phyloP scores from a whole-genome alignment of 805 yeast species.

The Starmerella bombi region DNA sequence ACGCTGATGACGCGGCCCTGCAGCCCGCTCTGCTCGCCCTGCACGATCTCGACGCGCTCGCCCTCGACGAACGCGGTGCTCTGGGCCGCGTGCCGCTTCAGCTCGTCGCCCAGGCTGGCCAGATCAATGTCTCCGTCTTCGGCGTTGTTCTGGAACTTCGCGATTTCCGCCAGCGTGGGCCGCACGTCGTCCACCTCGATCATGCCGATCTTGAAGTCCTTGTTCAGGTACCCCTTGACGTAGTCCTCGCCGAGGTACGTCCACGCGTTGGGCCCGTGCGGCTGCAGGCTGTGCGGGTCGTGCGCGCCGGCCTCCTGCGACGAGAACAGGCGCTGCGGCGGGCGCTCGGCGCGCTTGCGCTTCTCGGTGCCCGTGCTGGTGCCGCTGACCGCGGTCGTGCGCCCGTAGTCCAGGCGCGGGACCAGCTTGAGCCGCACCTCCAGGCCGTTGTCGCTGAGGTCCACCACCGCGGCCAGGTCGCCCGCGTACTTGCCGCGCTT shows the following conservation, averaged over 20 bases:
- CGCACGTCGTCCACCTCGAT: constrained; percentile 66
- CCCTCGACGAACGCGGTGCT: constrained; percentile 73
- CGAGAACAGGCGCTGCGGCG: constrained; percentile 74
- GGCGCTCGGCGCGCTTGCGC: constrained; percentile 47
- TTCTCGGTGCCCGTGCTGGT: constrained; percentile 39
- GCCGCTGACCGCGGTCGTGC: constrained; percentile 28
- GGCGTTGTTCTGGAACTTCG: constrained; percentile 50
- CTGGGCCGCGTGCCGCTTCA: constrained; percentile 45
- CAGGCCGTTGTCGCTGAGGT: constrained; percentile 84
- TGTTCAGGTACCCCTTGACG: constrained; percentile 72
- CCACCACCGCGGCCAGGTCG: constrained; percentile 86
- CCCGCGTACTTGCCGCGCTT: constrained; percentile 85
- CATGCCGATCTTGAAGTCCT: constrained; percentile 72
- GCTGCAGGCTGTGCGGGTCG: constrained; percentile 56
- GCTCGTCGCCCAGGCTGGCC: constrained; percentile 71
- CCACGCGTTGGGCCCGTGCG: constrained; percentile 45
- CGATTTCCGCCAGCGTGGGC: constrained; percentile 69
- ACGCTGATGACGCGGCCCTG: constrained; percentile 39
- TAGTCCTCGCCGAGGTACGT: constrained; percentile 80
- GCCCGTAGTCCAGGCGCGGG: constrained; percentile 87
- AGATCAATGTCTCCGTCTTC: constrained; percentile 81
- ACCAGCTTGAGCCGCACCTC: constrained; percentile 89
- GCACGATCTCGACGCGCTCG: constrained; percentile 79
- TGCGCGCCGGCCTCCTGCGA: constrained; percentile 79
- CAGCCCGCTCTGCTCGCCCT: constrained; percentile 89